A percentile compares a stretch with the other conserved stretches of the same genome.
These are phyloP conservation scores for Apiotrichum veenhuisii DNA, from an alignment of 1,284 basidiomycete species.

Conservation along the genomic window DNA sequence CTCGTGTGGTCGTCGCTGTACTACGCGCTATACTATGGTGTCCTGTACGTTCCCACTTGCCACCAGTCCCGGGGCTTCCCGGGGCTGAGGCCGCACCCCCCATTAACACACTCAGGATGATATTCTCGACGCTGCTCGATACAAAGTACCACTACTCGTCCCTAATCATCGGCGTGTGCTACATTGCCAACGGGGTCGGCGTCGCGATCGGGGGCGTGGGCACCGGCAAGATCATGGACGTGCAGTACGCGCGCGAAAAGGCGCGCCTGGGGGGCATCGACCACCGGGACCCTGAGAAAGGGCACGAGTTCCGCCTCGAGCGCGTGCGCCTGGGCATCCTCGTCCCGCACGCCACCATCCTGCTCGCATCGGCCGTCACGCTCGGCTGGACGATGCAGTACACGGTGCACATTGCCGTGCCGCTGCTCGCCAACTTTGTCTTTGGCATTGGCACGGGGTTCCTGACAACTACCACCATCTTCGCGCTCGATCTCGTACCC, in stretches of 20 bases:
- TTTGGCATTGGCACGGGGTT: conserved; percentile 28
- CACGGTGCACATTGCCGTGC: conserved; percentile 31
- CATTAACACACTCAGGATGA: conserved; percentile 21
- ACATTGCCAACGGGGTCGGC: conserved; percentile 39
- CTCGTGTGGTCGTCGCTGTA: conserved; percentile 33
- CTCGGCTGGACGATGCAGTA: conserved; percentile 36
- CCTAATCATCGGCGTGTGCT: conserved; percentile 36
- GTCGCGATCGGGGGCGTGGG: conserved; percentile 27
- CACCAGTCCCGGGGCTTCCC: not conserved
- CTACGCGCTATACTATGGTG: conserved; percentile 37
- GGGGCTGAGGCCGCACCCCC: not conserved
- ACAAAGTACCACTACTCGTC: conserved; percentile 31
- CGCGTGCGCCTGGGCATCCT: conserved; percentile 28
- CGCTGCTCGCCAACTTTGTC: conserved; percentile 37
- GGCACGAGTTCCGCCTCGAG: conserved; percentile 33
- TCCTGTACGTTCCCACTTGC: conserved; percentile 26
- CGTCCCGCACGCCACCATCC: conserved; percentile 25
- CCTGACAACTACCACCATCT: conserved; percentile 28
- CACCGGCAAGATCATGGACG: conserved; percentile 36
- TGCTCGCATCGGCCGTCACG: conserved; percentile 26
- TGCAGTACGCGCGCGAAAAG: conserved; percentile 30
- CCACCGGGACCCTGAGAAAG: conserved; percentile 18
- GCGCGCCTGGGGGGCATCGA: conserved; percentile 28
- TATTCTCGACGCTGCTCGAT: conserved; percentile 36
- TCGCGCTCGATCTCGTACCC: conserved; percentile 33